Percentiles rank a stretch among this genome's conserved stretches.
phyloP scores from a whole-genome alignment of 2,329 filamentous ascomycete genomes.

The Colletotrichum neosansevieriae region DNA sequence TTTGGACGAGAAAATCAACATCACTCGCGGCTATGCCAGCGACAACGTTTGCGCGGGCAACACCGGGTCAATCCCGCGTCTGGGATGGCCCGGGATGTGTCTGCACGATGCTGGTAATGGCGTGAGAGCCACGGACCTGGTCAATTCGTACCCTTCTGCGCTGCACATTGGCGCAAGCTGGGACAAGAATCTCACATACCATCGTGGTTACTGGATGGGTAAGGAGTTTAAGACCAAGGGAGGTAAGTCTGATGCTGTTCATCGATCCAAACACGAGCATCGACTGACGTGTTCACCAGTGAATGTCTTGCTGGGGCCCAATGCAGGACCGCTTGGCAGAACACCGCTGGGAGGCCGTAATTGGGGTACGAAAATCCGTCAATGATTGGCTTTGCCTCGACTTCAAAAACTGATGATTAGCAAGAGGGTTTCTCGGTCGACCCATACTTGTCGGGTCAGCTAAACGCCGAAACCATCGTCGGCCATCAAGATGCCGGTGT shows the following conservation, averaged over 20 bases:
- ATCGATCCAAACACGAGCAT: fast-evolving
- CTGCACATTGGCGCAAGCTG: conserved; percentile 63
- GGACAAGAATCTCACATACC: conserved; percentile 66
- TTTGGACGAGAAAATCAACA: conserved; percentile 71
- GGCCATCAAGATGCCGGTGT: conserved; percentile 61
- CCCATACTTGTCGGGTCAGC: conserved; percentile 66
- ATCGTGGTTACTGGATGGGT: conserved; percentile 50
- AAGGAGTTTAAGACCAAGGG: conserved; percentile 51
- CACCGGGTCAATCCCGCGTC: conserved; percentile 58
- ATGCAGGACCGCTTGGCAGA: conserved; percentile 50
- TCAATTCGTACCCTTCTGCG: conserved; percentile 61
- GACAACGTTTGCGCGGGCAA: conserved; percentile 61
- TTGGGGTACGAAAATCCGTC: conserved; percentile 43
- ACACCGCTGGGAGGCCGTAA: conserved; percentile 48
- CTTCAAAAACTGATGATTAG: neutral
- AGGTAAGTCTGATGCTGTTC: conserved; percentile 43
- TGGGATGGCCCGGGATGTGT: conserved; percentile 61
- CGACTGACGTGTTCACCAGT: conserved; percentile 30
- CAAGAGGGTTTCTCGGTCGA: conserved; percentile 57
- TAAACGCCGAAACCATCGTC: conserved; percentile 64
- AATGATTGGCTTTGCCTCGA: neutral
- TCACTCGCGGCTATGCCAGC: conserved; percentile 50
- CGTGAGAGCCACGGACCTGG: conserved; percentile 60
- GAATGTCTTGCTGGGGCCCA: conserved; percentile 50
- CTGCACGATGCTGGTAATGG: conserved; percentile 64